Conservation (phyloP, 1,139 yeast genomes). For the Nakaseomyces delphensis region DNA sequence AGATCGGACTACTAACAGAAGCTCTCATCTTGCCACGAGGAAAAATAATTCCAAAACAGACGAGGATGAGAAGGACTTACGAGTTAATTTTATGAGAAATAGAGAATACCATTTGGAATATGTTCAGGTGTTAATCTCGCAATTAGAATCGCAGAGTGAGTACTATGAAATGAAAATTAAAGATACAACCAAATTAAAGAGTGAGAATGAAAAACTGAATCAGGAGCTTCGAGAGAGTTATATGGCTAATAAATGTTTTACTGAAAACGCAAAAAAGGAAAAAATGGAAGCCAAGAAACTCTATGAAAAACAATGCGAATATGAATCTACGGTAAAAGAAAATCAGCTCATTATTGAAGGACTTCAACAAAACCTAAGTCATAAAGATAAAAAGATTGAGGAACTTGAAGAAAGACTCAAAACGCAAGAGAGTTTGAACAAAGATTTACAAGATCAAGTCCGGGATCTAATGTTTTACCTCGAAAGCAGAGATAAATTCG, state of each 20-base stretch:
- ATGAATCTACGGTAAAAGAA: constrained; percentile 35
- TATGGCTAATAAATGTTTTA: constrained; percentile 26
- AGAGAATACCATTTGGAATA: constrained; percentile 64
- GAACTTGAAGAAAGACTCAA: constrained; percentile 21
- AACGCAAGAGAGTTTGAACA: constrained; percentile 32
- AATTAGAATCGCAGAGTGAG: constrained; percentile 81
- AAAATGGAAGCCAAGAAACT: constrained; percentile 7
- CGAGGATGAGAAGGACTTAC: constrained; percentile 17
- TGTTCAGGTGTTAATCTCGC: constrained; percentile 68
- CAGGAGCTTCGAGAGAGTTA: constrained; percentile 26
- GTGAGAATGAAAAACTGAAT: constrained; percentile 17
- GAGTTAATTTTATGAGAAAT: constrained; percentile 36
- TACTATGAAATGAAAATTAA: constrained; percentile 60
- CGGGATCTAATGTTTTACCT: constrained; percentile 75
- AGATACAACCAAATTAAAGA: constrained; percentile 21
- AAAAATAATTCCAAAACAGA: constrained; percentile 9
- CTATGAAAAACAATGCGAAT: constrained; percentile 9
- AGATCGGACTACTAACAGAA: neutral
- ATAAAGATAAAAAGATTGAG: constrained; percentile 33
- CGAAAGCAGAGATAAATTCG: constrained; percentile 64
- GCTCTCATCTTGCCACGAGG: neutral
- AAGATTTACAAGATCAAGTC: constrained; percentile 58
- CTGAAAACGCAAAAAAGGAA: constrained; percentile 9
- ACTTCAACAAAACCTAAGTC: constrained; percentile 50
- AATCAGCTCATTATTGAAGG: constrained; percentile 49